These are phyloP conservation scores for Rutstroemia sp. DNA, from an alignment of 2,329 filamentous ascomycete species.

Conservation along the genomic window DNA sequence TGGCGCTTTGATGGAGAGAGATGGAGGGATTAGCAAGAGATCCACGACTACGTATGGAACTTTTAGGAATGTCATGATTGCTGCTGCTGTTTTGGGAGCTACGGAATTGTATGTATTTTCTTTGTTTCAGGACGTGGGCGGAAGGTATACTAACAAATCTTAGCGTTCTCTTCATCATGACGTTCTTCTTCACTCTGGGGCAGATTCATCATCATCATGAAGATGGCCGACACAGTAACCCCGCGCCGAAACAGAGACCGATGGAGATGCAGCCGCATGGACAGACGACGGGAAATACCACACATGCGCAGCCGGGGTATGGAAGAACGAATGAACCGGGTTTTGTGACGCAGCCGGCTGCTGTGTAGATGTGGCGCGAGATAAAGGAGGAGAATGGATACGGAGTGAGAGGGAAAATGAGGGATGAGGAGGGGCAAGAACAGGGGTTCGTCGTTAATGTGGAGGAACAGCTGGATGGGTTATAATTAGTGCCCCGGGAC, in stretches of 20 bases:
- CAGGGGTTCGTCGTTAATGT: not conserved
- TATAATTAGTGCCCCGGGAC: no score
- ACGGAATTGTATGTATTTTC: constrained; percentile 5
- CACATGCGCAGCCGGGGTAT: not conserved
- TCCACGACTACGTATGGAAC: not conserved
- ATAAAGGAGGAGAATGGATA: no score
- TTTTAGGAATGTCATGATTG: not conserved
- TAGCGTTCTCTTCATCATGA: constrained; percentile 5
- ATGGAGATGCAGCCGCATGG: constrained; percentile 3
- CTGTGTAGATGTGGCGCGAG: not conserved
- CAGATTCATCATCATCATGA: not conserved
- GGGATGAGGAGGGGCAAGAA: not conserved
- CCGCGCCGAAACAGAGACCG: not conserved
- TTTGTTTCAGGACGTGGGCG: accelerated
- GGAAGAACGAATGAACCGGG: not conserved
- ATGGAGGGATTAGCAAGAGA: not conserved
- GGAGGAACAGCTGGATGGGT: not conserved
- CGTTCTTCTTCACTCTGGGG: not conserved
- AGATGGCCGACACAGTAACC: not conserved
- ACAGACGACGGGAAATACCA: not conserved
- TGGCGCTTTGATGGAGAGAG: not conserved
- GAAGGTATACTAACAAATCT: not conserved
- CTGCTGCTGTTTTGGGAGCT: not conserved
- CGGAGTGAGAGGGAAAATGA: not conserved
- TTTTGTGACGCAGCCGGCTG: not conserved